Conservation (phyloP, 1,284 basidiomycete genomes). For the Anthracocystis walkeri region DNA sequence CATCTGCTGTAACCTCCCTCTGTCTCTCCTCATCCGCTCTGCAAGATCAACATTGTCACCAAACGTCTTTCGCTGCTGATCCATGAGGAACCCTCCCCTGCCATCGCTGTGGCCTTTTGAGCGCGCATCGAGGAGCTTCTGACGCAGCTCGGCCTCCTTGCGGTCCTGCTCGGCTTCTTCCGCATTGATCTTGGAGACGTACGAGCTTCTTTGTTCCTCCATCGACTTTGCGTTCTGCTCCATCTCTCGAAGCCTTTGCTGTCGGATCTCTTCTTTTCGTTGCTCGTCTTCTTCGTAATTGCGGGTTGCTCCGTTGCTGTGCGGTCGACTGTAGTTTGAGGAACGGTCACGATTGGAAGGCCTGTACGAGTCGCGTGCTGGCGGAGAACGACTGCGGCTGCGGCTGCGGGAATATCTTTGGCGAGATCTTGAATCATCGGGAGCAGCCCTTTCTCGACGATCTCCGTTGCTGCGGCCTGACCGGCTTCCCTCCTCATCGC, state of each 20-base stretch:
- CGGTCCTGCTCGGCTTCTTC: constrained; percentile 50
- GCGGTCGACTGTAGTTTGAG: not conserved
- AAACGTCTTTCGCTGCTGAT: constrained; percentile 61
- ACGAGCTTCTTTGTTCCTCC: constrained; percentile 74
- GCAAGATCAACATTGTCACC: constrained; percentile 54
- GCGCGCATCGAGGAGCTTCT: constrained; percentile 40
- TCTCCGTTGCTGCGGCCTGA: not conserved
- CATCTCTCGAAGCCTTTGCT: constrained; percentile 88
- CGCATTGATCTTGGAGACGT: constrained; percentile 51
- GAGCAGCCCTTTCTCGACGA: not conserved
- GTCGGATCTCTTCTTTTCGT: constrained; percentile 75
- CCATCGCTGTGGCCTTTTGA: constrained; percentile 50
- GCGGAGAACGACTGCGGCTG: constrained; percentile 33
- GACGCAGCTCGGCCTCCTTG: constrained; percentile 56
- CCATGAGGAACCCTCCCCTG: constrained; percentile 57
- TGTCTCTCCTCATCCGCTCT: constrained; percentile 52
- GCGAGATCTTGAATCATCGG: constrained; percentile 49
- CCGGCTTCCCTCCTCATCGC: constrained; percentile 6
- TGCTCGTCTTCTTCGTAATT: constrained; percentile 50
- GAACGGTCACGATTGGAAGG: constrained; percentile 1
- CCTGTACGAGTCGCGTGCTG: constrained; percentile 8
- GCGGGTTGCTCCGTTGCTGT: constrained; percentile 42
- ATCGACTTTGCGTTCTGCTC: constrained; percentile 77
- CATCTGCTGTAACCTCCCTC: constrained; percentile 50
- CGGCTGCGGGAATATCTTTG: constrained; percentile 7